phyloP scores from a whole-genome alignment of 805 yeast genomes.

The Hanseniaspora mollemarum region DNA sequence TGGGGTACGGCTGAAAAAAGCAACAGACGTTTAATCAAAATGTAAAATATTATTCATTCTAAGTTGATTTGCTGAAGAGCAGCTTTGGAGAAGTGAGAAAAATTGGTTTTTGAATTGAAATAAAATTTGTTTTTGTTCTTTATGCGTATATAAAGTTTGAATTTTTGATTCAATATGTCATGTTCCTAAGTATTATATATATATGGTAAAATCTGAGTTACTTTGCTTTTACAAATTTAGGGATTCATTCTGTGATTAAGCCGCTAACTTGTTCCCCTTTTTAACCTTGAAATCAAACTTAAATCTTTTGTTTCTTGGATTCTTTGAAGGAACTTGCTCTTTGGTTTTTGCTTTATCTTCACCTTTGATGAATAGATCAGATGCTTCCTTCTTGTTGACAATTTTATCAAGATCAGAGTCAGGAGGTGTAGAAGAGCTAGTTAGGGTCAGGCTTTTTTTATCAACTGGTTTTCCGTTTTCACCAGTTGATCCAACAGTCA shows the following conservation, averaged over 20 bases:
- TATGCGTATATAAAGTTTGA: neutral
- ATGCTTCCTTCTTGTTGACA: neutral
- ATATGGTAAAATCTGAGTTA: no score
- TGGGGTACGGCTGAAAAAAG: no score
- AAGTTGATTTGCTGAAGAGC: no score
- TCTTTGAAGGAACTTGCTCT: neutral
- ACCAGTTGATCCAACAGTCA: neutral
- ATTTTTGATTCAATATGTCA: no score
- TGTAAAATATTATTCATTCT: no score
- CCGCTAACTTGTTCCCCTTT: neutral
- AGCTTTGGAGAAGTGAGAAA: neutral
- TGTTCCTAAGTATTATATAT: no score
- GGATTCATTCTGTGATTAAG: neutral
- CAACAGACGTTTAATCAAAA: no score
- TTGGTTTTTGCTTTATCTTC: neutral
- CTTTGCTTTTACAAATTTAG: no score
- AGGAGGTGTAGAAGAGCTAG: neutral
- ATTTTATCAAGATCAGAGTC: neutral
- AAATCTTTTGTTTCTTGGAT: neutral
- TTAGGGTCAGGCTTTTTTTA: no score
- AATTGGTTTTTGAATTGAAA: neutral
- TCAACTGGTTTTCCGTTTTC: neutral
- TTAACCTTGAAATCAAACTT: constrained; percentile 10
- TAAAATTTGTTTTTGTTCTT: neutral
- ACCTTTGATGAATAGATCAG: neutral